These are phyloP conservation scores for Rugonectria rugulosa DNA, from an alignment of 2,329 filamentous ascomycete genomes.

Conservation along the genomic window DNA sequence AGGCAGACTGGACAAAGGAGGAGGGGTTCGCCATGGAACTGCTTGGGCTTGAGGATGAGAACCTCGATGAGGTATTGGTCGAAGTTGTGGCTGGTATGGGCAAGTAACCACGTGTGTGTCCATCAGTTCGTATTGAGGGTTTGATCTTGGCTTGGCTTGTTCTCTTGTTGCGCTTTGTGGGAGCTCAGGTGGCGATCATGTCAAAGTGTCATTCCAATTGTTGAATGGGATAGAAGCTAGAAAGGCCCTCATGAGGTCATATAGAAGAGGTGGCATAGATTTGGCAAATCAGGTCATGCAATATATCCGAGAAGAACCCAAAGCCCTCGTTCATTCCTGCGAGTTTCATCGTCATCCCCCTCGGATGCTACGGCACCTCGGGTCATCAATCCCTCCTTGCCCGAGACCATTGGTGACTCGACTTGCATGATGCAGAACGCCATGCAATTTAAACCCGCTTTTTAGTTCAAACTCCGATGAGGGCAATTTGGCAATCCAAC, in stretches of 20 bases:
- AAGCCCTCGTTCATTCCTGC: neutral
- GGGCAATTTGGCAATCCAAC: neutral
- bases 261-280: neutral
- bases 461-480: slow-evolving; percentile 9
- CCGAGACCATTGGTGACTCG: neutral
- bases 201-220: neutral
- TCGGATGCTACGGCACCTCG: neutral
- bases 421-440: neutral
- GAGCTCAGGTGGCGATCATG: too few relatives aligned
- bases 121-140: neutral
- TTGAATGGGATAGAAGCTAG: neutral
- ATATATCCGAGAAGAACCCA: neutral
- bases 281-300: neutral
- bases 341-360: neutral
- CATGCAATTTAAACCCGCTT: neutral
- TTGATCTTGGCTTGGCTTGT: neutral
- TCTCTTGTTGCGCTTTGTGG: neutral
- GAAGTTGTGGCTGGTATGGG: slow-evolving; percentile 41
- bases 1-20: slow-evolving; percentile 57
- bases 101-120: slow-evolving; percentile 9
- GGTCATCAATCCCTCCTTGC: slow-evolving; percentile 20
- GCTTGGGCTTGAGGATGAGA: slow-evolving; percentile 55
- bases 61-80: slow-evolving; percentile 51
- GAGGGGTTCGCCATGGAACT: slow-evolving; percentile 56
- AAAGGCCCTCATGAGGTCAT: neutral